Base-by-base conservation (phyloP, 345 rosid species). In the Adansonia digitata region DNA sequence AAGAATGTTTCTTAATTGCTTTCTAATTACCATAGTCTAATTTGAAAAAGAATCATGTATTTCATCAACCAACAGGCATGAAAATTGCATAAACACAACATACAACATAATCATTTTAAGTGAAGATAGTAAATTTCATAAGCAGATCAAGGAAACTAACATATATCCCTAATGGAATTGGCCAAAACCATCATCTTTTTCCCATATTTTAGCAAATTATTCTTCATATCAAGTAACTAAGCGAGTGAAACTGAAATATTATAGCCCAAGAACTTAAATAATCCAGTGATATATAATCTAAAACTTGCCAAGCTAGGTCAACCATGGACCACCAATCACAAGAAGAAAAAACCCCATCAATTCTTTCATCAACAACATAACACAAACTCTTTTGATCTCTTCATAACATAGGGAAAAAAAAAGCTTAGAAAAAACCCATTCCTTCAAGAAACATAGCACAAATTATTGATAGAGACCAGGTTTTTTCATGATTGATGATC, bases 311-410 rank as follows among this genome's bases (percentile, higher is more conserved):
- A 42, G 31, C 17, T 11, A 62, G 39, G 70, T 69, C 24, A 48
- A 48, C 43, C 27, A 24, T 56, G 26, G 31, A 40, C 11, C 51
- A 57, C 18, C 39, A 69, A 67, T 76, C 75, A 57, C 10, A 40
- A 24, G 29, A 56, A 53, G 9, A 18, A 40, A 42, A 7, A 24
- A 12, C 24, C 2, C 29, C 35, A 67, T 42, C 22, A 43, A 57
- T 57, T 27, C 34, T 61, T 62, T 60, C 69, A 71, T 17, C 45
- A 55, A 56, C 18, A 83, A 51, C 51, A 62, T 29, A 49, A 40
- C 67, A 73, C 82, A 75, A 75, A 73, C 11, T 7, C 27, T 29
- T 60, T 45, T 48, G 22, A 9, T 14, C 20, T 60, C 29, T 74
- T 5, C 45, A 46, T 22, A 73, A 5, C 20, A 29, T 43, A 39